These are phyloP conservation scores for Lasiosphaeriaceae sp. DNA, from an alignment of 495 filamentous ascomycete genomes.

Conservation along the genomic window DNA sequence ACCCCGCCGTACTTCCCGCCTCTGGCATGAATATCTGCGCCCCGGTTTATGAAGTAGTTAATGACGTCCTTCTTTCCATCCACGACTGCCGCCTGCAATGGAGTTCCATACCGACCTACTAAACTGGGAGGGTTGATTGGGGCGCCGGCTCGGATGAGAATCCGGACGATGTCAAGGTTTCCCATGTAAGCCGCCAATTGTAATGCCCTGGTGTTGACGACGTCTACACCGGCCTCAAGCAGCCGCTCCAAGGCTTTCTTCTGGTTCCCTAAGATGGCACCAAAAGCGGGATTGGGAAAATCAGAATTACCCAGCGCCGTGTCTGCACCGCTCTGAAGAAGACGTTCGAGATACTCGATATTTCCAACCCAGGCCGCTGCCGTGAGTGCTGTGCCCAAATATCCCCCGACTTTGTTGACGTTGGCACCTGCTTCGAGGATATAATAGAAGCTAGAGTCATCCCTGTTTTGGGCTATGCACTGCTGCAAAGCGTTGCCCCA, in stretches of 20 bases:
- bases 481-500: conserved; percentile 16
- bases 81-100: conserved; percentile 16
- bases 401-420: conserved; percentile 6
- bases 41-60: conserved; percentile 18
- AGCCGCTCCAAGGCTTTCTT: not conserved
- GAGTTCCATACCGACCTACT: conserved; percentile 4
- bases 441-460: not conserved
- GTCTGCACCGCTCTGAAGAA: conserved; percentile 13
- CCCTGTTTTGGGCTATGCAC: not conserved
- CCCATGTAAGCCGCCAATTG: not conserved
- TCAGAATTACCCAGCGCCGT: not conserved
- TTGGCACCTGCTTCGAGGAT: conserved; percentile 1
- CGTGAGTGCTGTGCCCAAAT: conserved; percentile 19
- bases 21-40: conserved; percentile 20
- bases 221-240: not conserved
- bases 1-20: conserved; percentile 15
- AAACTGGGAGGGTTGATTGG: conserved; percentile 7
- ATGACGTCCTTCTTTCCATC: not conserved
- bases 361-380: conserved; percentile 10
- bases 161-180: not conserved
- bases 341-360: conserved; percentile 10
- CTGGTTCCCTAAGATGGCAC: not conserved
- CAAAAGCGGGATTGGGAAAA: conserved; percentile 5
- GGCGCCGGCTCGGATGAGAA: not conserved
- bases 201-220: not conserved